Evolutionary conservation across 2,329 filamentous ascomycete genomes (phyloP), one percentile per base, ranked within the genome.

Genomic region (Fonsecaea monophora): DNA sequence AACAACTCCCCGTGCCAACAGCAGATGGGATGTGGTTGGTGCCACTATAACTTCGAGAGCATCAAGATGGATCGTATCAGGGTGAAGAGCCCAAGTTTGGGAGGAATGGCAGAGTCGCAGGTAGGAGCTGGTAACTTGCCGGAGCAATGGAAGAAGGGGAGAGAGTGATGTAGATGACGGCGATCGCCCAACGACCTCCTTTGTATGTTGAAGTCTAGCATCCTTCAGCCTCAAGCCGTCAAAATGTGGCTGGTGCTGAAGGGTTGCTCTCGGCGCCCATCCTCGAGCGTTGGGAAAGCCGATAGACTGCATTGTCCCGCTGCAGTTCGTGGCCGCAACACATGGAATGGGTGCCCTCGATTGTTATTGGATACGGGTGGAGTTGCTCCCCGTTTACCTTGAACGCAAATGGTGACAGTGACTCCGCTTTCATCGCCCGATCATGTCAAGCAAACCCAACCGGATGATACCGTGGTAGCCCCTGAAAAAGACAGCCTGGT

Each of bases 391-490:
- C 50, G 48, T 60, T 57, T 60, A 40, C 50, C 21, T 50, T 25
- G 13, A 32, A 32, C 45, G 21, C 37, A 37, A 56, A 60, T 34
- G 25, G 13, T 8, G 21, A 42, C 30, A 50, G 12, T 30, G 35
- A 57, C 50, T 65, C 53, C 63, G 38, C 37, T 62, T 55, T 40
- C 50, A 65, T 57, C 58, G 58, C 53, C 18, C 38, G 58, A 65
- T 65, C 50, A 53, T 42, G 54, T 62, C 34, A 65, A 65, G 34
- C 53, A 60, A 38, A 25, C 42, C 37, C 58, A 55, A 56, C 57
- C 57, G 40, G 32, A 60, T 61, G n/a, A 58, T 34, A 50, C 53
- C 5, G 54, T 25, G 12, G 18, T 35, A 15, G 18, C 57, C 56
- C 58, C 50, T 55, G 53, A 57, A 30, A 32, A 35, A 57, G 38